Evolutionary conservation across 2,329 filamentous ascomycete species (phyloP), one percentile per base, ranked within the genome.

Genomic region (Metarhizium brunneum): DNA sequence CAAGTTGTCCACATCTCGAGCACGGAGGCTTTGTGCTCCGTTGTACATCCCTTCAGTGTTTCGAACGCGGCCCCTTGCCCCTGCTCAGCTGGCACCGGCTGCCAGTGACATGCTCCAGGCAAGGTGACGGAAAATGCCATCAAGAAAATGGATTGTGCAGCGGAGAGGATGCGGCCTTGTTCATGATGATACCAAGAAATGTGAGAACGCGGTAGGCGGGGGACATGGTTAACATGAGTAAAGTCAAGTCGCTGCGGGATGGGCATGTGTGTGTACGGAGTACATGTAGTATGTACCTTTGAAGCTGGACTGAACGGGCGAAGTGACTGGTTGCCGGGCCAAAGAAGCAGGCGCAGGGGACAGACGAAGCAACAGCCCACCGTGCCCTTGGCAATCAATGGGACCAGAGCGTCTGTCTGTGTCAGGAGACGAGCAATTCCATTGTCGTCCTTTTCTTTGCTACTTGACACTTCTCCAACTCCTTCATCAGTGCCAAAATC

Each of bases 361-460:
- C 36, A 52, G n/a, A 25, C 35, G 18, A 20, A 14, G 13, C 20
- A 3, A 13, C 32, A 35, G 49, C 32, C 43, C 18, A 35, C 32
- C n/a, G 18, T 5, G 20, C 25, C 45, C 45, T 48, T 30, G 45
- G 45, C 42, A 42, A 42, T n/a, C 30, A 25, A 14, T 43, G 40
- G 43, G 43, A 7, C 10, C 43, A n/a, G n/a, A 18, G n/a, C 13
- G 45, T 2, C 4, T 30, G 45, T 5, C 45, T 20, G 25, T 53
- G 54, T 48, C 50, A 52, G 43, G 54, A 42, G 40, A 47, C 45
- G 16, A 42, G 55, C 51, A 47, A 54, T 56, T 35, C 50, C 51
- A 13, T 32, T 50, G 29, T 45, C 29, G n/a, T 42, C 40, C 55
- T 35, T 29, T 36, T 38, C 40, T 25, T 42, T 47, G 40, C 18